phyloP scores from a whole-genome alignment of 352 stramenopile species.

The Pythium brachiatum region DNA sequence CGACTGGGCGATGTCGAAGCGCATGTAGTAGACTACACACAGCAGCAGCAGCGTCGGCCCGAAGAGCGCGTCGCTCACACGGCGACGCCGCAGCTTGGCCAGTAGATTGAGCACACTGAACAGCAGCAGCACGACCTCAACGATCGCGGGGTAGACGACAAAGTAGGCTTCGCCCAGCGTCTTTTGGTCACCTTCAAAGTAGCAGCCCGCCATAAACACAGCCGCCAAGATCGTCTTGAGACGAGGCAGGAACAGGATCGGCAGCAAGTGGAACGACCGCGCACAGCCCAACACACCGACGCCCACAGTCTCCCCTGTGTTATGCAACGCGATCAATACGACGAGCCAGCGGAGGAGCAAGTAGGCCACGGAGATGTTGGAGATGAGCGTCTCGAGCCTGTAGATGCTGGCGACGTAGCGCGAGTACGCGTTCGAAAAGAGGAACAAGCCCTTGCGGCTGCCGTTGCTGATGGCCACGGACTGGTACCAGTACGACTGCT shows the following conservation, averaged over 20 bases:
- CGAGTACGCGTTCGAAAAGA: slow-evolving; percentile 16
- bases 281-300: slow-evolving; percentile 36
- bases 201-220: slow-evolving; percentile 37
- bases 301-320: slow-evolving; percentile 22
- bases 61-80: slow-evolving; percentile 29
- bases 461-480: slow-evolving; percentile 25
- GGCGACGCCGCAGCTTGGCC: slow-evolving; percentile 24
- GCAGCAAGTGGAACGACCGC: slow-evolving; percentile 37
- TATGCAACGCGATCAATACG: slow-evolving; percentile 30
- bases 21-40: slow-evolving; percentile 22
- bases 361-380: slow-evolving; percentile 35
- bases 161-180: slow-evolving; percentile 39
- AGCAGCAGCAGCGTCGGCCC: slow-evolving; percentile 29
- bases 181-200: slow-evolving; percentile 41
- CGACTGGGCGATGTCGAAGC: slow-evolving; percentile 19
- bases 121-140: slow-evolving; percentile 21
- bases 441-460: slow-evolving; percentile 37
- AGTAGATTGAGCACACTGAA: slow-evolving; percentile 33
- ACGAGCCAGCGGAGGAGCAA: slow-evolving; percentile 40
- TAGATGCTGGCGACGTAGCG: slow-evolving; percentile 33
- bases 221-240: slow-evolving; percentile 37
- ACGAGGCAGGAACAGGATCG: slow-evolving; percentile 36
- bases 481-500: neutral
- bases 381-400: slow-evolving; percentile 43
- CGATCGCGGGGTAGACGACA: slow-evolving; percentile 29